Percentiles rank a stretch among this genome's conserved stretches.
phyloP scores from a whole-genome alignment of 768 basidiomycete species.

The Fomitopsis pulvina region DNA sequence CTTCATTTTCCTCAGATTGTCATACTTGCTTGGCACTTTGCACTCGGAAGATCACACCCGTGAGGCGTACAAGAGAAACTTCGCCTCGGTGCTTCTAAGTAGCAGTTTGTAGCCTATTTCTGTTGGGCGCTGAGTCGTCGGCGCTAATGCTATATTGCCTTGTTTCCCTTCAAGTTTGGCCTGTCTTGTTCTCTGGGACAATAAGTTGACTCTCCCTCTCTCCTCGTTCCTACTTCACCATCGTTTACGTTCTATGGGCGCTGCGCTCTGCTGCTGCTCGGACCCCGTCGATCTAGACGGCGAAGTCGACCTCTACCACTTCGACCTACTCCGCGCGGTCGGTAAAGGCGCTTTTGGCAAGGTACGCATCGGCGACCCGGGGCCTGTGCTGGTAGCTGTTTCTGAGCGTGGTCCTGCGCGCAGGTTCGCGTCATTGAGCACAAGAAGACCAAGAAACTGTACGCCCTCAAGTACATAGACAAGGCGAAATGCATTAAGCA shows the following conservation, averaged over 20 bases:
- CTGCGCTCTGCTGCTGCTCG: slow-evolving; percentile 26
- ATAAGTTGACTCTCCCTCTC: slow-evolving; percentile 12
- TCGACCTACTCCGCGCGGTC: slow-evolving; percentile 90
- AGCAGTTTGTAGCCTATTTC: background rate
- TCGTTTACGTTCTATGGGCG: slow-evolving; percentile 16
- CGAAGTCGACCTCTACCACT: slow-evolving; percentile 86
- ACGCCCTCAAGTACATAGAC: slow-evolving; percentile 97
- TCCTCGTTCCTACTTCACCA: slow-evolving; percentile 10
- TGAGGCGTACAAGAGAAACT: no score
- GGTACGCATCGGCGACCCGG: slow-evolving; percentile 38
- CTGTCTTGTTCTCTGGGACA: slow-evolving; percentile 19
- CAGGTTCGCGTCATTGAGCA: slow-evolving; percentile 97
- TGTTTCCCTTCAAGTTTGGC: slow-evolving; percentile 15
- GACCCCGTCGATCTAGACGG: slow-evolving; percentile 51
- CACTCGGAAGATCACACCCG: no score
- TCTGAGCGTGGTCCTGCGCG: slow-evolving; percentile 1
- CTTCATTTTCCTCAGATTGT: no score
- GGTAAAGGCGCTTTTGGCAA: slow-evolving; percentile 99
- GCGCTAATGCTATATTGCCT: background rate
- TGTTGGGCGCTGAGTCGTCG: background rate
- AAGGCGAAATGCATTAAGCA: slow-evolving; percentile 88
- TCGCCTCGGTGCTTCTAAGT: no score
- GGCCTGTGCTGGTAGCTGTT: background rate
- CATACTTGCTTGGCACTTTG: no score
- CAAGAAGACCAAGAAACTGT: slow-evolving; percentile 86